phyloP scores from a whole-genome alignment of 345 rosid genomes.

The Turnera subulata region DNA sequence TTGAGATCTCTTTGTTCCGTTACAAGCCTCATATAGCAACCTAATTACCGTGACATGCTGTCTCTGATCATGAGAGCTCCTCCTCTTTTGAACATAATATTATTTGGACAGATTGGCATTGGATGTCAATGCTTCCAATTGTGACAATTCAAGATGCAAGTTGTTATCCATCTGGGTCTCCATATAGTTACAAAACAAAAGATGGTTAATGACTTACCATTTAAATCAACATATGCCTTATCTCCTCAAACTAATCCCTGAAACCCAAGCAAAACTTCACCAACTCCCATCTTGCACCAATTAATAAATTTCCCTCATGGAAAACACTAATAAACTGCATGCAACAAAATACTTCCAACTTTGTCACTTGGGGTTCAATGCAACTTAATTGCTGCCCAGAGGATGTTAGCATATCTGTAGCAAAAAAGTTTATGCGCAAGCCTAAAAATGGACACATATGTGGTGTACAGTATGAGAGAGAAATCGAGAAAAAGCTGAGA shows the following conservation, averaged over 20 bases:
- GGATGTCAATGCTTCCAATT: not conserved
- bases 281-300: constrained; percentile 13
- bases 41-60: not conserved
- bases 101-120: not conserved
- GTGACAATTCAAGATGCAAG: not conserved
- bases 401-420: not conserved
- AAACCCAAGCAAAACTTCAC: constrained; percentile 10
- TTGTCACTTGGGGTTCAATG: not conserved
- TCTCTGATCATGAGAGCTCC: not conserved
- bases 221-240: not conserved
- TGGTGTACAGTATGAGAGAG: not conserved
- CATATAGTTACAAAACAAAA: not conserved
- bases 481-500: not conserved
- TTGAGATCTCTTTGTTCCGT: not conserved
- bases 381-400: not conserved
- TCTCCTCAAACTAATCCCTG: not conserved
- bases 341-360: constrained; percentile 8
- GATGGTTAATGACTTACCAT: not conserved
- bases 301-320: constrained; percentile 2
- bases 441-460: not conserved
- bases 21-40: not conserved
- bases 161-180: not conserved
- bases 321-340: constrained; percentile 6
- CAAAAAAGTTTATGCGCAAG: not conserved
- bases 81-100: not conserved